Evolutionary conservation across 495 filamentous ascomycete species (phyloP).

Genomic region (Thozetella sp.): DNA sequence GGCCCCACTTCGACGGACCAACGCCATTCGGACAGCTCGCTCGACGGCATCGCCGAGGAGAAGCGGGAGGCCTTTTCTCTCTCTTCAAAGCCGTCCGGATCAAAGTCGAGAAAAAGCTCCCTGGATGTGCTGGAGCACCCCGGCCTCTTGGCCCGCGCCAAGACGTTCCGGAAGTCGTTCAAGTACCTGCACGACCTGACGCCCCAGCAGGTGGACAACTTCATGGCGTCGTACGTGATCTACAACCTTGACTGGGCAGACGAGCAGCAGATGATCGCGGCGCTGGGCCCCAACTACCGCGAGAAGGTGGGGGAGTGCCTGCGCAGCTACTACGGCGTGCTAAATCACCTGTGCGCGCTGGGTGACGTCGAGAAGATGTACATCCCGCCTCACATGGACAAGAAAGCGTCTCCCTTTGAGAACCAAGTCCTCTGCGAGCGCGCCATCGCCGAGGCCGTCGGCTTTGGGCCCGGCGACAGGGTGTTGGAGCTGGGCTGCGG

Average conservation of each 20-base stretch:
- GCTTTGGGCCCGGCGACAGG: slow-evolving; percentile 47
- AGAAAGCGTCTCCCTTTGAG: slow-evolving; percentile 51
- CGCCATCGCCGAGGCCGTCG: slow-evolving; percentile 55
- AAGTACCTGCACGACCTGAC: slow-evolving; percentile 58
- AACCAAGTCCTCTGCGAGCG: slow-evolving; percentile 63
- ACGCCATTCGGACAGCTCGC: slow-evolving; percentile 16
- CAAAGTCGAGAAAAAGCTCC: slow-evolving; percentile 4
- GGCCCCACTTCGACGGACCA: slow-evolving; percentile 5
- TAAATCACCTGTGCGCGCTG: slow-evolving; percentile 68
- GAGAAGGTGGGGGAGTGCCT: slow-evolving; percentile 61
- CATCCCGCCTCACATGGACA: slow-evolving; percentile 64
- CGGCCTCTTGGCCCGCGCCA: slow-evolving; percentile 54
- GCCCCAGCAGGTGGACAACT: slow-evolving; percentile 61
- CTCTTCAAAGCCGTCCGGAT: slow-evolving; percentile 2
- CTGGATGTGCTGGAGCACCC: slow-evolving; percentile 36
- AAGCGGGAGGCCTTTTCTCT: slow-evolving; percentile 7
- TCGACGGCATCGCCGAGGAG: slow-evolving; percentile 17
- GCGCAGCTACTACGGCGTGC: slow-evolving; percentile 61
- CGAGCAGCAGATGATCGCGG: slow-evolving; percentile 56
- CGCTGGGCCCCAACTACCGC: slow-evolving; percentile 60
- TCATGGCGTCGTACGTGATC: slow-evolving; percentile 68
- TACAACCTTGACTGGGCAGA: slow-evolving; percentile 68
- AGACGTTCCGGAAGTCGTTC: slow-evolving; percentile 56
- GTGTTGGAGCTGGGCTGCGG: slow-evolving; percentile 64
- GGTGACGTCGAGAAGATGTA: slow-evolving; percentile 73